Evolutionary conservation across 2,329 filamentous ascomycete species (phyloP), one percentile per base, ranked within the genome.

Genomic region (Aspergillus amoenus): DNA sequence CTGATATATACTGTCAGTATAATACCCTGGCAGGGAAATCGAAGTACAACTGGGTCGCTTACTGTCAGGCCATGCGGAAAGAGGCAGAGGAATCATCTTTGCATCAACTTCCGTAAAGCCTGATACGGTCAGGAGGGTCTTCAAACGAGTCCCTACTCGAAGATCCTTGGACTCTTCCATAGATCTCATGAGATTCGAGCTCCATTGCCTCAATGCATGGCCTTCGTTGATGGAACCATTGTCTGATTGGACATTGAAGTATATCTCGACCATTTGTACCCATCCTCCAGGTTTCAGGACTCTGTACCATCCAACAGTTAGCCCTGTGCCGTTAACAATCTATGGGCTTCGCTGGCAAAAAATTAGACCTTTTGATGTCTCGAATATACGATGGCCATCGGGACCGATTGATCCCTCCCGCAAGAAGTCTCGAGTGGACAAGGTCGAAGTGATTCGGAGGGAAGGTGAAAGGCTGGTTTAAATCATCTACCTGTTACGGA

Each of bases 201-300:
- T 91, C 88, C 88, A 91, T 62, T 82, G 70, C 56, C 78, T 72
- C 51, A 92, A 78, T 2, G 86, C 88, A 69, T 89, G 83, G 52
- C 82, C 82, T 50, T 87, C 81, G 11, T 84, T 87, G 65, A 94
- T 76, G n/a, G 84, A 86, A 5, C 91, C 91, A 66, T 90, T 95
- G 64, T 93, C 86, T 0, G 91, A 96, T 71, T 96, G 93, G 24
- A 90, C 86, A 62, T 91, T 91, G 72, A 88, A 88, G 68, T 95
- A 91, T 66, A 93, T 84, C 69, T 96, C 93, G n/a, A 90, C 84
- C 82, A 96, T 87, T 69, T 96, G 91, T 58, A 89, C 83, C 91
- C 91, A 96, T 1, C 93, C 92, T 2, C 87, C 88, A 5, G 86
- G 88, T 50, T 85, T 88, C 61, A 93, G 77, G 2, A 73, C 70